A percentile compares a stretch with the other conserved stretches of the same genome.
Evolutionary conservation across 2,329 filamentous ascomycete species (phyloP).

Genomic region (Drechmeria coniospora): DNA sequence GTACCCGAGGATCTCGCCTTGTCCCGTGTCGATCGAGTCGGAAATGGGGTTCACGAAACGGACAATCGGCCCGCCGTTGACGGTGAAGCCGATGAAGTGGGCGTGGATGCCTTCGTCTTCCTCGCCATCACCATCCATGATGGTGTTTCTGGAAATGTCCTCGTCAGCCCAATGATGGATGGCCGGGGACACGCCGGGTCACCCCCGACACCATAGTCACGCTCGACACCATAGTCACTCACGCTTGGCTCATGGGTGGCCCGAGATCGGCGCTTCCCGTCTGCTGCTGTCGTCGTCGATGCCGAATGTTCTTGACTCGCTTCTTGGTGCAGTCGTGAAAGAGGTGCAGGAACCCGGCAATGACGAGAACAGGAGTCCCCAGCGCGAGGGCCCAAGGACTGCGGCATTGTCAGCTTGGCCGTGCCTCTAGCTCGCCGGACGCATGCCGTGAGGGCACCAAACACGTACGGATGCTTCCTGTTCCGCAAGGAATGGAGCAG

Average conservation of each 20-base stretch:
- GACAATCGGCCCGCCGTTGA: conserved; percentile 30
- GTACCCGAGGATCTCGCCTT: conserved; percentile 21
- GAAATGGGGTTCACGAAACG: conserved; percentile 22
- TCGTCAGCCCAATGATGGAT: conserved; percentile 8
- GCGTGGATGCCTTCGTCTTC: conserved; percentile 16
- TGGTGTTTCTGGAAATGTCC: conserved; percentile 18
- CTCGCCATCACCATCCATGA: conserved; percentile 18
- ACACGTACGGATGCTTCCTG: conserved; percentile 33
- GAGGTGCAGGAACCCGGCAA: conserved; percentile 36
- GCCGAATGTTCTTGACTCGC: conserved; percentile 17
- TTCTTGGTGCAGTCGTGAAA: conserved; percentile 24
- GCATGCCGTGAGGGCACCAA: background rate
- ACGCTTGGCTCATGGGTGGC: conserved; percentile 29
- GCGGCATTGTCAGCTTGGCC: conserved; percentile 1
- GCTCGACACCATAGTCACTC: conserved; percentile 11
- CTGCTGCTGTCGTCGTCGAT: conserved; percentile 10
- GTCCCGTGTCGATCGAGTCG: conserved; percentile 12
- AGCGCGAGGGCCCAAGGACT: conserved; percentile 43
- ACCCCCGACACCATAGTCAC: no score
- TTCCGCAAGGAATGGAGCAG: conserved; percentile 33
- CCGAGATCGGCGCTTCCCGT: conserved; percentile 10
- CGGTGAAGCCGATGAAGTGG: conserved; percentile 28
- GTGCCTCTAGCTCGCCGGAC: background rate
- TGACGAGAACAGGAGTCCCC: conserved; percentile 43
- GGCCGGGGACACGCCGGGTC: no score